Conservation (phyloP, 768 basidiomycete genomes). For the Naganishia vaughanmartiniae region DNA sequence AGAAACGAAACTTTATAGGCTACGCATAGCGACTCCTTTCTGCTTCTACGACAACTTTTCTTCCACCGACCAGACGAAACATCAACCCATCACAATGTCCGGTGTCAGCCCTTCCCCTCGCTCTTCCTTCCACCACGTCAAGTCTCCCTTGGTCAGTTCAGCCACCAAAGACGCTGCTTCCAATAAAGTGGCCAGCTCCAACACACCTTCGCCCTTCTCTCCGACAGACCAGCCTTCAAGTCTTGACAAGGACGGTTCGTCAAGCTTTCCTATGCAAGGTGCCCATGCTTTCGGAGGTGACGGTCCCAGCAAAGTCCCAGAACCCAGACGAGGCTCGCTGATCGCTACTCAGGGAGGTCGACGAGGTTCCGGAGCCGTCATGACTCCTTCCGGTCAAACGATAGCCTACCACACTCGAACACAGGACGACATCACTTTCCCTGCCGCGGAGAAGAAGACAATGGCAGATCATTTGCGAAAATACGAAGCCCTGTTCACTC, state of each 20-base stretch:
- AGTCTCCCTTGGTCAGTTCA: constrained; percentile 7
- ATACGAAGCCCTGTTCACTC: constrained; percentile 76
- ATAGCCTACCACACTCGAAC: constrained; percentile 84
- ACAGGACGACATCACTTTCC: constrained; percentile 66
- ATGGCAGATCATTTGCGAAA: constrained; percentile 92
- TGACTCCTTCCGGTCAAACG: constrained; percentile 70
- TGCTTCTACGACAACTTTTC: neutral
- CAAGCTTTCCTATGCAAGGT: neutral
- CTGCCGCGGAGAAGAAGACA: constrained; percentile 90
- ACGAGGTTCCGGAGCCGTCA: constrained; percentile 60
- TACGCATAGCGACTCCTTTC: neutral
- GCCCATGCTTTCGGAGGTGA: neutral
- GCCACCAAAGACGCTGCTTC: neutral
- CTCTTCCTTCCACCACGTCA: constrained; percentile 7
- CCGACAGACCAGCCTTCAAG: neutral
- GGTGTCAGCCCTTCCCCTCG: constrained; percentile 3
- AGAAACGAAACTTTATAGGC: neutral
- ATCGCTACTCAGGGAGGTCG: constrained; percentile 32
- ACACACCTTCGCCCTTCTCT: constrained; percentile 12
- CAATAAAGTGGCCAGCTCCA: neutral
- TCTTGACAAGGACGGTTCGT: neutral
- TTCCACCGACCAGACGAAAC: constrained; percentile 19
- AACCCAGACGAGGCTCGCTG: constrained; percentile 8
- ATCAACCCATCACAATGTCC: constrained; percentile 7
- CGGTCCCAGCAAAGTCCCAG: neutral